Conservation (phyloP, 768 basidiomycete species). For the Boletus subparvulus region DNA sequence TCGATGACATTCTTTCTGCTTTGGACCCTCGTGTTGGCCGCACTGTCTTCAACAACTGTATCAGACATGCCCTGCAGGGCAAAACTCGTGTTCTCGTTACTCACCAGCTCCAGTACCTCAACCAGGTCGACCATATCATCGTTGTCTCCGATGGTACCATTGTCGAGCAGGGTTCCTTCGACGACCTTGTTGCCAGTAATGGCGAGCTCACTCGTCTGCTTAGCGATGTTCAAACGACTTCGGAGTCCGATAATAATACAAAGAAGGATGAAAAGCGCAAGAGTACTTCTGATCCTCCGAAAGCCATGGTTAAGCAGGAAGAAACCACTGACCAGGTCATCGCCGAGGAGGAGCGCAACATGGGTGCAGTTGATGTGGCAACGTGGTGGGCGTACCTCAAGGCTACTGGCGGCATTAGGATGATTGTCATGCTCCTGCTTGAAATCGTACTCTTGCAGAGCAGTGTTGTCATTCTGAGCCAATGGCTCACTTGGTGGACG, state of each 20-base stretch:
- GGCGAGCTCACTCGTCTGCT: slow-evolving; percentile 30
- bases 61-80: slow-evolving; percentile 20
- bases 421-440: slow-evolving; percentile 20
- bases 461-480: slow-evolving; percentile 23
- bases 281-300: slow-evolving; percentile 11
- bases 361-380: slow-evolving; percentile 21
- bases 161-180: slow-evolving; percentile 45
- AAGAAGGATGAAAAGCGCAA: slow-evolving; percentile 23
- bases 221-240: slow-evolving; percentile 17
- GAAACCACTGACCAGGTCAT: slow-evolving; percentile 17
- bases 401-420: slow-evolving; percentile 25
- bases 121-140: slow-evolving; percentile 44
- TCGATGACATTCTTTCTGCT: slow-evolving; percentile 48
- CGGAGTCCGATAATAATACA: background rate
- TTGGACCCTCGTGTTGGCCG: slow-evolving; percentile 47
- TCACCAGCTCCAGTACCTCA: slow-evolving; percentile 33
- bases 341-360: slow-evolving; percentile 25
- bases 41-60: slow-evolving; percentile 28
- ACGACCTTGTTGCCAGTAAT: slow-evolving; percentile 33
- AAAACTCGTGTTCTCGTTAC: slow-evolving; percentile 32
- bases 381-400: slow-evolving; percentile 35
- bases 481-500: slow-evolving; percentile 35
- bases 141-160: slow-evolving; percentile 46
- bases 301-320: slow-evolving; percentile 9
- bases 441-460: slow-evolving; percentile 25